Base-by-base conservation (phyloP, 352 stramenopile species). In the Pythium brachiatum region DNA sequence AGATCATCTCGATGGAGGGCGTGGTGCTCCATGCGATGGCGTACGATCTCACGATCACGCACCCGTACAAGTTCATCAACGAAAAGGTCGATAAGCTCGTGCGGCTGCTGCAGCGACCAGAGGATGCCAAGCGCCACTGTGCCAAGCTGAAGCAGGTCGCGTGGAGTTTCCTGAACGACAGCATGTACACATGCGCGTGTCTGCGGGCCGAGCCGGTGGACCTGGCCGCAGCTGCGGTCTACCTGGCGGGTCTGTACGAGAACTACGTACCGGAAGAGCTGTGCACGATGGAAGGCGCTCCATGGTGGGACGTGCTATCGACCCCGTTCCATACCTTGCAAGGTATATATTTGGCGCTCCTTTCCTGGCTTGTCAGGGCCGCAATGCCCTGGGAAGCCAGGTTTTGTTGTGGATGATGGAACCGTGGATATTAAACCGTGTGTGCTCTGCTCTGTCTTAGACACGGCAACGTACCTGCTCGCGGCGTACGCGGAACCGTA, bases 141-240 rank as follows among this genome's bases (percentile, higher is more conserved):
- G 81, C 74, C 26, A 92, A 94, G 66, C 84, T 96, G 50, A 90
- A 92, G 52, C 84, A 93, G 70, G 84, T 90, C 27, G 81, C 86
- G 0, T 96, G 88, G 88, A 95, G 81, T 48, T 95, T 96, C 57
- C 64, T 96, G 34, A 96, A 96, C 63, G 88, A 96, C 65, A 92
- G 83, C 59, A 83, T 86, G 31, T 94, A 92, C 69, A 96, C 88
- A 20, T 66, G 81, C 51, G 79, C 90, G 58, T 96, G 88, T 69
- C 75, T 96, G 57, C 80, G 84, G 23, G 71, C 88, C 1, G 79
- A 92, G 32, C 75, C 88, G 18, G 54, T 74, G 29, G 76, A 93
- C 29, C 63, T 95, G 18, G 88, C 86, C 31, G 82, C 86, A 47
- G 88, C 81, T 61, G 84, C 85, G 6, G 88, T 95, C 44, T 93